These are phyloP conservation scores for Scedosporium boydii DNA, from an alignment of 2,329 filamentous ascomycete genomes.

Conservation along the genomic window DNA sequence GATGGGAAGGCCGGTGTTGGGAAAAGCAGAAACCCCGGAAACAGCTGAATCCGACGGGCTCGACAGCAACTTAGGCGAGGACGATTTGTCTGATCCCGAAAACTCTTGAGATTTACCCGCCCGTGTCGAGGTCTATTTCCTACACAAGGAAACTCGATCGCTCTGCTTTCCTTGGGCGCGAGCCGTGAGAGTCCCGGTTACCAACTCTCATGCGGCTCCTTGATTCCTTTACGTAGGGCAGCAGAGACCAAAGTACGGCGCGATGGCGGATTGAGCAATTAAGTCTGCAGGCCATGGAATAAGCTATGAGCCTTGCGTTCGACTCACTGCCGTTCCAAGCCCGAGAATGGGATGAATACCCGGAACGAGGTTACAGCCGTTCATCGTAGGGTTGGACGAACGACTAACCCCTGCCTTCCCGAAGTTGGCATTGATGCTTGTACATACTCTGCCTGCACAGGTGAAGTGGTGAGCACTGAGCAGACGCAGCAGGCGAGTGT, in stretches of 20 bases:
- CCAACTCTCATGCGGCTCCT: not conserved
- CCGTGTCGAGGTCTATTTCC: not conserved
- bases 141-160: not conserved
- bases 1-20: not conserved
- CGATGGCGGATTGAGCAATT: not conserved
- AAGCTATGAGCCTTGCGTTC: not conserved
- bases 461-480: not conserved
- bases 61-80: not conserved
- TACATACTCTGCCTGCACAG: not conserved
- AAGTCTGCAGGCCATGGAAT: not conserved
- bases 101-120: conserved; percentile 2
- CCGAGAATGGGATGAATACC: not conserved
- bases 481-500: not conserved
- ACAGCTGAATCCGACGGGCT: not conserved
- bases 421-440: not conserved
- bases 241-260: not conserved
- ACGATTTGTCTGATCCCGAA: conserved; percentile 1
- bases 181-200: not conserved
- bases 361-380: not conserved
- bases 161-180: not conserved
- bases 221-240: too few species aligned
- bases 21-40: conserved; percentile 2
- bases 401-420: not conserved
- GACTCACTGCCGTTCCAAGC: not conserved
- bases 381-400: not conserved